Evolutionary conservation across 2,329 filamentous ascomycete species (phyloP).

Genomic region (Aspergillus nomiae): DNA sequence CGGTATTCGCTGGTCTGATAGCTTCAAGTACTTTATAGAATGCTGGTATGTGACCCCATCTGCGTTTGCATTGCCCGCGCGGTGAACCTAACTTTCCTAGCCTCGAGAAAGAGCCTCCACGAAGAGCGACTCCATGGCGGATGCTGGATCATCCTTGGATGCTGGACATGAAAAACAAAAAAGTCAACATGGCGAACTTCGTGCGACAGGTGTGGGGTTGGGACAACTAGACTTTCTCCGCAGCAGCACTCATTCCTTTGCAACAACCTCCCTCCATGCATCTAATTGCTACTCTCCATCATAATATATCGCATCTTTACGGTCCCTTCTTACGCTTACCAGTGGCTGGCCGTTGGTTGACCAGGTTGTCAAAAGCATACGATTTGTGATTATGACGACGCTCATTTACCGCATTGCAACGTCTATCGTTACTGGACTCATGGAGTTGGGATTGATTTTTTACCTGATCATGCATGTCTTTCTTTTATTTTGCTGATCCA

Average conservation of each 20-base stretch:
- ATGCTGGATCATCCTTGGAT: conserved; percentile 99
- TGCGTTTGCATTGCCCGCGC: neutral
- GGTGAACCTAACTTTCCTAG: conserved; percentile 50
- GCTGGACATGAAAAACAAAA: conserved; percentile 91
- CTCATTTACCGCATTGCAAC: conserved; percentile 24
- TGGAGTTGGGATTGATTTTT: conserved; percentile 25
- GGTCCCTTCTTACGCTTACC: conserved; percentile 27
- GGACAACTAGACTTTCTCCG: conserved; percentile 61
- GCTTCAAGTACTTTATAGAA: conserved; percentile 99
- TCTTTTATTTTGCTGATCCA: conserved; percentile 15
- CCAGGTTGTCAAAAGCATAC: conserved; percentile 32
- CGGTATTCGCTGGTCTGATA: conserved; percentile 91
- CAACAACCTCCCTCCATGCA: conserved; percentile 7
- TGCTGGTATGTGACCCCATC: conserved; percentile 70
- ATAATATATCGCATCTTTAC: conserved; percentile 26
- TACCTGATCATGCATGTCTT: conserved; percentile 21
- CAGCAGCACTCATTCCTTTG: conserved; percentile 10
- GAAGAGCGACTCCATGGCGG: conserved; percentile 92
- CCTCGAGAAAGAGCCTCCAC: conserved; percentile 86
- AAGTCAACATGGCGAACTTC: conserved; percentile 96
- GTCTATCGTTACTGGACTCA: conserved; percentile 23
- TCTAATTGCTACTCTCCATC: conserved; percentile 7
- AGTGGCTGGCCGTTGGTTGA: conserved; percentile 31
- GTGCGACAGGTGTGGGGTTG: conserved; percentile 96
- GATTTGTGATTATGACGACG: conserved; percentile 28